phyloP scores from a whole-genome alignment of 2,329 filamentous ascomycete species.

The Paracorniculantispora psalliotae region DNA sequence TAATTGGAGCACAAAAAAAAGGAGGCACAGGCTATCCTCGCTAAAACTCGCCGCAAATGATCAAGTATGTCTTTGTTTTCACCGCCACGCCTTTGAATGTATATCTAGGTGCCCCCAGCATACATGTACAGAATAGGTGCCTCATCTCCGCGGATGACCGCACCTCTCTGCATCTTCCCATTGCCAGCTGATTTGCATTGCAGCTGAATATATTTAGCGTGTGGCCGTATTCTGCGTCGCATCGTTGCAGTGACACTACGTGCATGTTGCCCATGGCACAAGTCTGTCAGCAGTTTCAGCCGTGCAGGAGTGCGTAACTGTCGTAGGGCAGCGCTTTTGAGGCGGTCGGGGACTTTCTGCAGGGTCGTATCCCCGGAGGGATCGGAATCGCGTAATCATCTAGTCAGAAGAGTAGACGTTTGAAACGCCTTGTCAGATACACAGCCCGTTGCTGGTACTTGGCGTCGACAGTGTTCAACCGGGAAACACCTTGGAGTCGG shows the following conservation, averaged over 20 bases:
- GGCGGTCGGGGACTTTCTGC: not conserved
- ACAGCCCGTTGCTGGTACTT: not conserved
- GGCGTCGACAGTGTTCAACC: not conserved
- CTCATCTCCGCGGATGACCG: no score
- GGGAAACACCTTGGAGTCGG: conserved; percentile 20
- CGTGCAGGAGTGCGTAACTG: conserved; percentile 1
- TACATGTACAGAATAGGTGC: not conserved
- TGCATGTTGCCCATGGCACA: not conserved
- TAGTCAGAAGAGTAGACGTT: not conserved
- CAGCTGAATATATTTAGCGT: not conserved
- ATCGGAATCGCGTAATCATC: not conserved
- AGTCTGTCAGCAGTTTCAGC: conserved; percentile 8
- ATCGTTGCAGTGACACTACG: not conserved
- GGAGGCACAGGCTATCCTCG: not conserved
- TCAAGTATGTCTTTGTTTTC: not conserved
- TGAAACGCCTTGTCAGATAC: not conserved
- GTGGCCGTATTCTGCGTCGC: not conserved
- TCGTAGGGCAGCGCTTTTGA: not conserved
- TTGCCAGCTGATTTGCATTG: not conserved
- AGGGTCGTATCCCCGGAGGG: not conserved
- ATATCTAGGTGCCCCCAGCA: no score
- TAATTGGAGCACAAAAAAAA: not conserved
- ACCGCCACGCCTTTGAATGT: not conserved
- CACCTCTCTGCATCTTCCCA: no score
- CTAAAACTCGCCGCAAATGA: conserved; percentile 5